A percentile compares a stretch with the other conserved stretches of the same genome.
phyloP scores from a whole-genome alignment of 768 basidiomycete genomes.

The Udeniomyces megalosporus region DNA sequence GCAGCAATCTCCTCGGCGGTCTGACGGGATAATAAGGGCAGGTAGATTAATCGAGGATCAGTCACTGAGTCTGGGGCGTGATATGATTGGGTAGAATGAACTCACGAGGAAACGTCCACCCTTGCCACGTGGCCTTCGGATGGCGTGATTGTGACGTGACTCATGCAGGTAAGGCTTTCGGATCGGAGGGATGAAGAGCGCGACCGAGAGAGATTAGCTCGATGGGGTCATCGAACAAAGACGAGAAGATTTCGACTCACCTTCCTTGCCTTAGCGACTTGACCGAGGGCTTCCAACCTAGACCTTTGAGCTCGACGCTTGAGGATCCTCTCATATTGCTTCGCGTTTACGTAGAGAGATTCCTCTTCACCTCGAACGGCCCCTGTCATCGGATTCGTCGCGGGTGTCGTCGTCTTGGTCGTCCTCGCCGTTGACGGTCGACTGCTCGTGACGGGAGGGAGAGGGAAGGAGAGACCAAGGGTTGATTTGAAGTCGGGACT shows the following conservation, averaged over 20 bases:
- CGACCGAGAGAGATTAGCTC: neutral
- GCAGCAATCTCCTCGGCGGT: slow-evolving; percentile 17
- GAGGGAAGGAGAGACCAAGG: neutral
- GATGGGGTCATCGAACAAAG: neutral
- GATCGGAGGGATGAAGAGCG: neutral
- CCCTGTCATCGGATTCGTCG: neutral
- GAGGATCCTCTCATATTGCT: slow-evolving; percentile 96
- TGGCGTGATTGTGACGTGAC: slow-evolving; percentile 92
- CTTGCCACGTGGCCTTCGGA: slow-evolving; percentile 89
- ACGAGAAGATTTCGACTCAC: slow-evolving; percentile 33
- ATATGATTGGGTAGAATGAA: neutral
- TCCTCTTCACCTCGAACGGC: slow-evolving; percentile 51
- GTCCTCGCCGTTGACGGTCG: neutral
- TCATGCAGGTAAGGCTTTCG: slow-evolving; percentile 90
- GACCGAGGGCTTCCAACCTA: slow-evolving; percentile 80
- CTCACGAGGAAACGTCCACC: slow-evolving; percentile 73
- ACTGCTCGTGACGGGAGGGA: neutral
- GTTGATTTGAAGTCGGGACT: neutral
- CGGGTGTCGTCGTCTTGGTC: neutral
- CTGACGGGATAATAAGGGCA: neutral
- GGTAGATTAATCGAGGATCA: neutral
- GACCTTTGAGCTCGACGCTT: slow-evolving; percentile 83
- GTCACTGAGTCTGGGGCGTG: neutral
- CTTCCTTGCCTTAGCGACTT: slow-evolving; percentile 84
- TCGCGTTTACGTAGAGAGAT: slow-evolving; percentile 96